A percentile compares a stretch with the other conserved stretches of the same genome.
phyloP scores from a whole-genome alignment of 192 early-diverging fungal genomes.

The Spinellus fusiger region DNA sequence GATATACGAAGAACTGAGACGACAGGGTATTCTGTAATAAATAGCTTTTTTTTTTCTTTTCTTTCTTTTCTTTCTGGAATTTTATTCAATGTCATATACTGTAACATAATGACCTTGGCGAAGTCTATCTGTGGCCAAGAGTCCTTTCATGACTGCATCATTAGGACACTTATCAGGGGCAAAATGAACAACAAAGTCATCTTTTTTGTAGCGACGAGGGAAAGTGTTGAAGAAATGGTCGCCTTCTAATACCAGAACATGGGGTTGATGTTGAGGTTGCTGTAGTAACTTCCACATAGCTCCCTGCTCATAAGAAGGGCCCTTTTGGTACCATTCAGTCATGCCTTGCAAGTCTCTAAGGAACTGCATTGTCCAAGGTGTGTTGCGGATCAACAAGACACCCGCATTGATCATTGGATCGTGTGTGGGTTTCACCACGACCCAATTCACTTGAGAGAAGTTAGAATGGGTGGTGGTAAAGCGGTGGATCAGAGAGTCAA shows the following conservation, averaged over 20 bases:
- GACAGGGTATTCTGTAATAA: constrained; percentile 71
- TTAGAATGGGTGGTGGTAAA: background rate
- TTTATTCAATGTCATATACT: constrained; percentile 6
- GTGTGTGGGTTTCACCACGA: constrained; percentile 34
- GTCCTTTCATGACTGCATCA: constrained; percentile 35
- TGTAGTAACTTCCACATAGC: constrained; percentile 54
- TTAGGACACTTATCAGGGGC: constrained; percentile 51
- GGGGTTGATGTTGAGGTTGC: constrained; percentile 19
- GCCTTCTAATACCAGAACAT: constrained; percentile 35
- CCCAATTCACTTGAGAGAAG: constrained; percentile 36
- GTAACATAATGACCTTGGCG: constrained; percentile 9
- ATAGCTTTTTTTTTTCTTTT: background rate
- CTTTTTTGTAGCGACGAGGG: constrained; percentile 33
- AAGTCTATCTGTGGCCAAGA: constrained; percentile 34
- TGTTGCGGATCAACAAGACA: constrained; percentile 49
- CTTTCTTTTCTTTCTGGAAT: background rate
- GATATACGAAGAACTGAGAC: constrained; percentile 78
- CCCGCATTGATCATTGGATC: constrained; percentile 50
- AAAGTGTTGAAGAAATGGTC: constrained; percentile 57
- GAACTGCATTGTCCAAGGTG: constrained; percentile 40
- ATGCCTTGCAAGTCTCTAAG: constrained; percentile 34
- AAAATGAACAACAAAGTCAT: constrained; percentile 57
- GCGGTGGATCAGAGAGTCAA: constrained; percentile 31
- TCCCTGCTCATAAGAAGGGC: constrained; percentile 43
- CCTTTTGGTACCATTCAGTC: constrained; percentile 30